Evolutionary conservation across 345 rosid genomes (phyloP), one percentile per base, ranked within the genome.

Genomic region (Eucalyptus virginea): DNA sequence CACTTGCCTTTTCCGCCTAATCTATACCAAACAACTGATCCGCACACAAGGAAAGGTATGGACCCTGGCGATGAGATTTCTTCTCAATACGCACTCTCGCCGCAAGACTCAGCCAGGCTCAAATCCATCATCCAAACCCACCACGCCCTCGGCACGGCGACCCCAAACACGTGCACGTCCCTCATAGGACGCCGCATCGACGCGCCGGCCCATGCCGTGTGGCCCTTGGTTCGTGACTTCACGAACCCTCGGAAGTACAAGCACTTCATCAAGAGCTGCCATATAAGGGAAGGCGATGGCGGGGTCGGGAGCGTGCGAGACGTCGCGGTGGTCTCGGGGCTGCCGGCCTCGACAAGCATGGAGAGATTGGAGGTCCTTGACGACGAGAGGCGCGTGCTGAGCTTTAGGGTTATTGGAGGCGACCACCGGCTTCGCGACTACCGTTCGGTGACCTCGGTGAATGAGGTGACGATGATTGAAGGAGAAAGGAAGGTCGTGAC

Each of bases 341-440:
- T 96, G 16, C 99, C 98, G 9, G 99, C 98, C 3, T 95, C 97
- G 15, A 95, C 97, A 0, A 97, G 99, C 91, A 94, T 96, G n/a
- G 98, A 97, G 90, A 91, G 98, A 88, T 91, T 97, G 0, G 99
- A 97, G 96, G 92, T 95, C 48, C 77, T 96, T 45, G 96, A 97
- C 81, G 96, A 97, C 3, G 92, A 95, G 47, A 91, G 93, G 56
- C 97, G 93, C 32, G 88, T 96, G 34, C 52, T 96, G 30, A 97
- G 99, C 94, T 97, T 97, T 45, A 93, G 93, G 85, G 98, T 95
- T 1, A 94, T 96, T 4, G 99, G 99, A 1, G 99, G 99, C 3
- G 98, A 96, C 88, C 98, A 97, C 80, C 89, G 99, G 90, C 95
- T 97, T 30, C 95, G 92, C 7, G 95, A 96, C 89, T 97, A 97